Evolutionary conservation across 1,139 yeast genomes (phyloP).

Genomic region (Tardiomyces blankii): DNA sequence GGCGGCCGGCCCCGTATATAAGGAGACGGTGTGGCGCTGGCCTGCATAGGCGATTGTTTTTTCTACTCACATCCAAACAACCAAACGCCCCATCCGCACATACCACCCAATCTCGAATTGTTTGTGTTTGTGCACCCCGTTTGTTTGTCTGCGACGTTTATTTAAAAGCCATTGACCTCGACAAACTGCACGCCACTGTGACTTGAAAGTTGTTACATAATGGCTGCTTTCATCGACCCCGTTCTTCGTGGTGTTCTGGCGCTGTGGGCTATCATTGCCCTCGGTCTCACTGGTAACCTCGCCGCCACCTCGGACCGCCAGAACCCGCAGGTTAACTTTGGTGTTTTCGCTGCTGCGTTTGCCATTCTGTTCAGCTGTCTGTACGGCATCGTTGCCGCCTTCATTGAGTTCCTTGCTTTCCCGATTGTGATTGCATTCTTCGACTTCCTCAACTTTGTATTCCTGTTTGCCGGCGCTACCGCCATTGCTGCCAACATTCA

Average conservation of each 20-base stretch:
- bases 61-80: not conserved
- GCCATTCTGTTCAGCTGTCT: slow-evolving; percentile 70
- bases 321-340: slow-evolving; percentile 83
- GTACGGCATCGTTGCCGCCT: slow-evolving; percentile 71
- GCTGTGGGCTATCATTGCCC: slow-evolving; percentile 58
- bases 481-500: slow-evolving; percentile 87
- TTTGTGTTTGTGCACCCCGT: not conserved
- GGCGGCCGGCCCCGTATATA: not conserved
- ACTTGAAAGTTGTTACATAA: slow-evolving; percentile 5
- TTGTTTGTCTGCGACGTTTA: not conserved
- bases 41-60: not conserved
- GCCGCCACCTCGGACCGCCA: slow-evolving; percentile 46
- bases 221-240: slow-evolving; percentile 58
- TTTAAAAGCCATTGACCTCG: not conserved
- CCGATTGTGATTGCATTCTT: slow-evolving; percentile 63
- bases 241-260: slow-evolving; percentile 66
- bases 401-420: slow-evolving; percentile 74
- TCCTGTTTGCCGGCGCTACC: slow-evolving; percentile 89
- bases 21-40: not conserved
- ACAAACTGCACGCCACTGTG: not conserved
- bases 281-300: slow-evolving; percentile 79
- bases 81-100: no score
- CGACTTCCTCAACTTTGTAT: slow-evolving; percentile 82
- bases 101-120: not conserved
- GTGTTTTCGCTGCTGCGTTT: slow-evolving; percentile 76